Percentiles rank a stretch among this genome's conserved stretches.
These are phyloP conservation scores for Rhizopogon vesiculosus DNA, from an alignment of 768 basidiomycete genomes.

Conservation along the genomic window DNA sequence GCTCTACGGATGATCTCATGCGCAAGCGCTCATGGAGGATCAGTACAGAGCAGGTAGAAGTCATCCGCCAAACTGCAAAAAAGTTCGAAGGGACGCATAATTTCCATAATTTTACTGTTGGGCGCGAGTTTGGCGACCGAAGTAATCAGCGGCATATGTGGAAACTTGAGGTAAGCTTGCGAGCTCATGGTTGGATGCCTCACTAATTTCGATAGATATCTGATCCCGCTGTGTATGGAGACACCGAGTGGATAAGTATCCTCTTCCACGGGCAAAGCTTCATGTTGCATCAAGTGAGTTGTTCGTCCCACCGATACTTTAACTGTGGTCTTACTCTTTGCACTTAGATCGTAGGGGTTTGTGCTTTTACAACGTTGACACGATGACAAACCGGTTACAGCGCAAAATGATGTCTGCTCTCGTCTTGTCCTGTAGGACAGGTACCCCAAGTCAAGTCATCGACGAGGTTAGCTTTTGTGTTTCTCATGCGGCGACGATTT, in stretches of 20 bases:
- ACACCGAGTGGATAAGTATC: conserved; percentile 93
- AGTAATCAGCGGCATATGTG: conserved; percentile 88
- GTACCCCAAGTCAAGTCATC: conserved; percentile 69
- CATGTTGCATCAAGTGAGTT: conserved; percentile 94
- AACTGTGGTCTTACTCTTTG: conserved; percentile 19
- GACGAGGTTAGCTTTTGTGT: conserved; percentile 47
- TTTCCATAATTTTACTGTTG: conserved; percentile 96
- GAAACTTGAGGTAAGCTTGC: conserved; percentile 59
- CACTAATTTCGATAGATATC: conserved; percentile 43
- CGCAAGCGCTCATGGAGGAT: conserved; percentile 74
- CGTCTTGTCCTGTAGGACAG: conserved; percentile 74
- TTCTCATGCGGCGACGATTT: neutral
- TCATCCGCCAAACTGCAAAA: conserved; percentile 50
- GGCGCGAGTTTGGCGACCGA: conserved; percentile 76
- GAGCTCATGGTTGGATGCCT: neutral
- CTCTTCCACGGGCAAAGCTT: conserved; percentile 96
- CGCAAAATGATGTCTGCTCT: conserved; percentile 95
- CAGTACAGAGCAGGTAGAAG: conserved; percentile 43
- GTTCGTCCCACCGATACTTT: neutral
- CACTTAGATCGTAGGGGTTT: conserved; percentile 23
- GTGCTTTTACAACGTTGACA: neutral
- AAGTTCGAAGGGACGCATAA: conserved; percentile 89
- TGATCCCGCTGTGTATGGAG: conserved; percentile 86
- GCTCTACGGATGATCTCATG: conserved; percentile 52
- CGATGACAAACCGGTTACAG: conserved; percentile 35